Conservation (phyloP, 169 alveolate genomes). For the Babesia ovis region DNA sequence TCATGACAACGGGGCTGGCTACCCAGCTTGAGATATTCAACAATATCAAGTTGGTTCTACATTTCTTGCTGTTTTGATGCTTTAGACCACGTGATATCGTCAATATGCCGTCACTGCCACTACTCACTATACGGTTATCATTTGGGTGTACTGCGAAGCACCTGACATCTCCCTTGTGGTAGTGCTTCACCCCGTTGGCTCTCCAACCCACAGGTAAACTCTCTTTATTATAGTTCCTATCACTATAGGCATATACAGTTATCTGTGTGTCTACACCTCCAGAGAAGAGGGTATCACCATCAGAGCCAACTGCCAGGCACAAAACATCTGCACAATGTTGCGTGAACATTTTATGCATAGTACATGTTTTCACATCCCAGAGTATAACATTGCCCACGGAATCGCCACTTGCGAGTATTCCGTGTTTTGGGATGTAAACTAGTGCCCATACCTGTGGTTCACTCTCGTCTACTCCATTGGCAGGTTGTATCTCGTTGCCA, state of each 20-base stretch:
- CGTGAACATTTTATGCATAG: conserved; percentile 52
- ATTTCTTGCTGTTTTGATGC: conserved; percentile 33
- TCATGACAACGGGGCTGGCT: conserved; percentile 39
- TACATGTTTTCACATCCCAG: conserved; percentile 60
- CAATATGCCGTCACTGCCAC: conserved; percentile 55
- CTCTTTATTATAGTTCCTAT: conserved; percentile 7
- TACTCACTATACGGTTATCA: conserved; percentile 37
- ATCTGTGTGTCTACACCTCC: conserved; percentile 64
- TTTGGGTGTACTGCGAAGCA: conserved; percentile 44
- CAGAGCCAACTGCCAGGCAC: conserved; percentile 41
- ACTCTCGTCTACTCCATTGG: neutral
- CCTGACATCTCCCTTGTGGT: conserved; percentile 44
- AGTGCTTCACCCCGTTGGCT: conserved; percentile 55
- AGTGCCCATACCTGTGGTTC: conserved; percentile 60
- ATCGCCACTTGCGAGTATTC: conserved; percentile 57
- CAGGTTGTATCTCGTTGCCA: conserved; percentile 1
- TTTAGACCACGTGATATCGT: conserved; percentile 34
- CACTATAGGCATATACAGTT: conserved; percentile 59
- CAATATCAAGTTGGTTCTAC: conserved; percentile 43
- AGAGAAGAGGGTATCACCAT: conserved; percentile 54
- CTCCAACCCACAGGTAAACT: conserved; percentile 42
- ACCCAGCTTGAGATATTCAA: conserved; percentile 49
- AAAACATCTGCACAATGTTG: conserved; percentile 62
- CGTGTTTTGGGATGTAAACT: conserved; percentile 32
- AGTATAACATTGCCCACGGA: conserved; percentile 59